These are phyloP conservation scores for Wallacemonas sp. DNA, from an alignment of 208 protist genomes.

Conservation along the genomic window DNA sequence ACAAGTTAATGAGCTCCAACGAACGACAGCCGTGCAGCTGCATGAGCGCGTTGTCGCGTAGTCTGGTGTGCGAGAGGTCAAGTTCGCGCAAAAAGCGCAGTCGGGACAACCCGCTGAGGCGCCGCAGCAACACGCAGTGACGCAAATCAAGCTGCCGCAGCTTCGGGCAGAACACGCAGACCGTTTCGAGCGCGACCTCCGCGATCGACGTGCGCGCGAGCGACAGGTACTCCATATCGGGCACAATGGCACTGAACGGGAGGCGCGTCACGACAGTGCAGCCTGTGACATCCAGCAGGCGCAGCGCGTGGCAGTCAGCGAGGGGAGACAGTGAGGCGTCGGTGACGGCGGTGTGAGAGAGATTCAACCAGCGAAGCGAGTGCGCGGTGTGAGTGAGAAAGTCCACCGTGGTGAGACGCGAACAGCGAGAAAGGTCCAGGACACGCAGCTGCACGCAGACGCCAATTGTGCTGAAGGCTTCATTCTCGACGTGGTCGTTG, in stretches of 20 bases:
- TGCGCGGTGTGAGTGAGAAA: slow-evolving; percentile 17
- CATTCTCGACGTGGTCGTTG: slow-evolving; percentile 7
- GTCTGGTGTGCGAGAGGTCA: slow-evolving; percentile 12
- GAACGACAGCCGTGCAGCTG: slow-evolving; percentile 4
- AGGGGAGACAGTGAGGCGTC: slow-evolving; percentile 26
- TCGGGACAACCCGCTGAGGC: slow-evolving; percentile 25
- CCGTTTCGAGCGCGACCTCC: slow-evolving; percentile 12
- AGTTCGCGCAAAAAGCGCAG: slow-evolving; percentile 31
- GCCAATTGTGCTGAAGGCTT: neutral
- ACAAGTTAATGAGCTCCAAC: slow-evolving; percentile 14
- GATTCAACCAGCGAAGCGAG: slow-evolving; percentile 29
- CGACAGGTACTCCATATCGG: slow-evolving; percentile 34
- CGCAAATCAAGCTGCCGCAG: slow-evolving; percentile 44
- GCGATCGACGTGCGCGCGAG: slow-evolving; percentile 42
- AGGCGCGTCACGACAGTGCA: slow-evolving; percentile 35
- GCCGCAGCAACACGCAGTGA: slow-evolving; percentile 39
- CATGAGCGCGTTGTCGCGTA: neutral
- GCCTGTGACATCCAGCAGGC: slow-evolving; percentile 47
- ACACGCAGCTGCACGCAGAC: slow-evolving; percentile 15
- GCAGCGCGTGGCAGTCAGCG: slow-evolving; percentile 26
- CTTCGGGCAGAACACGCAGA: neutral
- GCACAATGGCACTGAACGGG: slow-evolving; percentile 29
- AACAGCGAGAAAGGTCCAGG: slow-evolving; percentile 29
- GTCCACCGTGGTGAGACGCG: slow-evolving; percentile 13
- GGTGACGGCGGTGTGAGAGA: slow-evolving; percentile 42